A percentile compares a stretch with the other conserved stretches of the same genome.
Conservation (phyloP, 371 early-diverging fungal genomes). For the Actinomortierella ambigua region DNA sequence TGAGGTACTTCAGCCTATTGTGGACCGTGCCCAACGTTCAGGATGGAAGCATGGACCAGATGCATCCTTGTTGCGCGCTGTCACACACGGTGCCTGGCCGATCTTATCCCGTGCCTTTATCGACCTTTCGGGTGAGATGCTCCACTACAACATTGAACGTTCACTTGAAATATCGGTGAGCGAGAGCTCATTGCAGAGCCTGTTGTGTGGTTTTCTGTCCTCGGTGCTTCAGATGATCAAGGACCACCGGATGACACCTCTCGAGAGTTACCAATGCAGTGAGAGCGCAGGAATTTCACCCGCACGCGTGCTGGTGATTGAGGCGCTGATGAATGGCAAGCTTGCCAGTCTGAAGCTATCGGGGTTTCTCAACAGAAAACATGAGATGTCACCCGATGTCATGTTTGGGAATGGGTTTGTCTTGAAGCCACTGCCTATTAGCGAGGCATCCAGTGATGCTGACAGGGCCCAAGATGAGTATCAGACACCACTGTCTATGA, state of each 20-base stretch:
- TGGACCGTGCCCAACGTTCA: constrained; percentile 19
- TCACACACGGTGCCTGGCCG: too few species aligned
- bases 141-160: too few species aligned
- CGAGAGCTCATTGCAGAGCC: too few species aligned
- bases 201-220: too few species aligned
- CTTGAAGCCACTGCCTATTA: background rate
- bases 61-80: constrained; percentile 9
- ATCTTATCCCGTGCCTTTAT: too few species aligned
- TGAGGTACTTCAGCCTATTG: constrained; percentile 15
- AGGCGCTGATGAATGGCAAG: constrained; percentile 13
- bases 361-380: background rate
- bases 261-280: too few species aligned
- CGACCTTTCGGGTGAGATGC: too few species aligned
- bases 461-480: too few species aligned
- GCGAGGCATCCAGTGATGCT: too few species aligned
- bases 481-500: constrained; percentile 3
- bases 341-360: constrained; percentile 18
- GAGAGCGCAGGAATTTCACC: constrained; percentile 5
- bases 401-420: constrained; percentile 14
- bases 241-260: too few species aligned
- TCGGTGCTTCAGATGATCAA: too few species aligned
- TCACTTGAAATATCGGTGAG: too few species aligned
- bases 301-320: constrained; percentile 13
- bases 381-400: constrained; percentile 4
- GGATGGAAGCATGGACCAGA: constrained; percentile 34